Evolutionary conservation across 116 monocot species (phyloP).

Genomic region (Zostera marina): DNA sequence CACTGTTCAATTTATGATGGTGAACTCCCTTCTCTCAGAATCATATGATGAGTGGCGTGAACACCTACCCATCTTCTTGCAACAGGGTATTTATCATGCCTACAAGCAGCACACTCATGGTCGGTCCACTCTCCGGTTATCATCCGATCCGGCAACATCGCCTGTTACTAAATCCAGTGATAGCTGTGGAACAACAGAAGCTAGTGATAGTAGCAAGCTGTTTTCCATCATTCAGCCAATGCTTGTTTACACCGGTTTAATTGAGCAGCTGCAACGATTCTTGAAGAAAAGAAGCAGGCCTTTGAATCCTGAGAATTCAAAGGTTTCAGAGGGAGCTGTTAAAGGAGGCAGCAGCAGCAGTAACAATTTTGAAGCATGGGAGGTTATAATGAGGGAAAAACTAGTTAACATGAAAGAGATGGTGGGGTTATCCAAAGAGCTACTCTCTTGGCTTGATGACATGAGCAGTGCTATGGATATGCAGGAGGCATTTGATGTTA

Average conservation of each 20-base stretch:
- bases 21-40: slow-evolving; percentile 73
- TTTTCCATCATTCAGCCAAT: slow-evolving; percentile 59
- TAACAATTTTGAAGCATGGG: slow-evolving; percentile 49
- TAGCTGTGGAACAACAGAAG: slow-evolving; percentile 9
- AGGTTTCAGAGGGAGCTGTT: slow-evolving; percentile 6
- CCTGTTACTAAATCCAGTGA: slow-evolving; percentile 10
- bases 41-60: slow-evolving; percentile 72
- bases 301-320: neutral
- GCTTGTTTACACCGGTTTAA: slow-evolving; percentile 81
- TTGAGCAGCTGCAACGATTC: slow-evolving; percentile 81
- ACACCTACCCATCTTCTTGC: slow-evolving; percentile 58
- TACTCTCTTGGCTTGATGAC: slow-evolving; percentile 86
- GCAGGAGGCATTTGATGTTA: slow-evolving; percentile 80
- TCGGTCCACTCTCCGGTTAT: slow-evolving; percentile 28
- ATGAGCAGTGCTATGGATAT: slow-evolving; percentile 53
- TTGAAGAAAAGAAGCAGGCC: slow-evolving; percentile 38
- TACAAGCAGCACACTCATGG: slow-evolving; percentile 77
- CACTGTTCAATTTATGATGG: slow-evolving; percentile 98
- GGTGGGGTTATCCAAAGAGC: slow-evolving; percentile 61
- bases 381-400: slow-evolving; percentile 69
- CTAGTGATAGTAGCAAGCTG: slow-evolving; percentile 24
- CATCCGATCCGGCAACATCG: slow-evolving; percentile 17
- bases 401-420: slow-evolving; percentile 85
- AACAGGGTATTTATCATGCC: slow-evolving; percentile 77
- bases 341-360: neutral